Conservation (phyloP, 495 filamentous ascomycete genomes). For the Lophiotrema nucula region DNA sequence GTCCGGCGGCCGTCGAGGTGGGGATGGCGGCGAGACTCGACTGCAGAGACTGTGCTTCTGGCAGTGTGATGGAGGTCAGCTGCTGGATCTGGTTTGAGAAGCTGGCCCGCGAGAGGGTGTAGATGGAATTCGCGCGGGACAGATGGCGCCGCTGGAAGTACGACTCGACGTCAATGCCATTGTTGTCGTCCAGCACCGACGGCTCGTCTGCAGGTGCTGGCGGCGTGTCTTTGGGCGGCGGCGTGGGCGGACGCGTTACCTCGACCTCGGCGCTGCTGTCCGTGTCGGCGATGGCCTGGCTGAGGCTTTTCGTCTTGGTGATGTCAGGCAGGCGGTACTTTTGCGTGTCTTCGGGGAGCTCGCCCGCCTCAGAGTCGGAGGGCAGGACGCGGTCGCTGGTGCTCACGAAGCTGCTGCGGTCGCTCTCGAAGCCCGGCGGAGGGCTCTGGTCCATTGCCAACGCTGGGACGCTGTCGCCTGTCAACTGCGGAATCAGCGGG, state of each 20-base stretch:
- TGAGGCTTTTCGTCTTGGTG: conserved; percentile 59
- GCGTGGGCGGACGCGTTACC: conserved; percentile 20
- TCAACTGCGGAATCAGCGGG: conserved; percentile 37
- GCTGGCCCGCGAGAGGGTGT: conserved; percentile 82
- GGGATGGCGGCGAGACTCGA: conserved; percentile 78
- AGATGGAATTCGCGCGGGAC: conserved; percentile 71
- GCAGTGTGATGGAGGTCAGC: conserved; percentile 79
- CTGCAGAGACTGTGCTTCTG: conserved; percentile 75
- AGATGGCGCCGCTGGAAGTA: conserved; percentile 53
- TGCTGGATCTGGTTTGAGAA: conserved; percentile 89
- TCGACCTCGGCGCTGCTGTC: background rate
- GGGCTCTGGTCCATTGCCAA: conserved; percentile 34
- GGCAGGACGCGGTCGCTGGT: conserved; percentile 38
- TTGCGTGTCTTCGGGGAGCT: conserved; percentile 58
- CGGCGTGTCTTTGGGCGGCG: conserved; percentile 47
- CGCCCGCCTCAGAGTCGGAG: conserved; percentile 44
- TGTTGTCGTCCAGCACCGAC: conserved; percentile 39
- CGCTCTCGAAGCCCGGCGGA: conserved; percentile 38
- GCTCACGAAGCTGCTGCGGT: conserved; percentile 40
- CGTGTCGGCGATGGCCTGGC: conserved; percentile 28
- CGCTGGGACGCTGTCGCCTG: conserved; percentile 45
- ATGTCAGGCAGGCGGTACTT: conserved; percentile 66
- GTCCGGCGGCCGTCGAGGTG: conserved; percentile 73
- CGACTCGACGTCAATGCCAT: conserved; percentile 48
- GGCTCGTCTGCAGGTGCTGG: conserved; percentile 42